Percentiles rank a stretch among this genome's conserved stretches.
Evolutionary conservation across 768 basidiomycete species (phyloP).

Genomic region (Leccinellum luteum): DNA sequence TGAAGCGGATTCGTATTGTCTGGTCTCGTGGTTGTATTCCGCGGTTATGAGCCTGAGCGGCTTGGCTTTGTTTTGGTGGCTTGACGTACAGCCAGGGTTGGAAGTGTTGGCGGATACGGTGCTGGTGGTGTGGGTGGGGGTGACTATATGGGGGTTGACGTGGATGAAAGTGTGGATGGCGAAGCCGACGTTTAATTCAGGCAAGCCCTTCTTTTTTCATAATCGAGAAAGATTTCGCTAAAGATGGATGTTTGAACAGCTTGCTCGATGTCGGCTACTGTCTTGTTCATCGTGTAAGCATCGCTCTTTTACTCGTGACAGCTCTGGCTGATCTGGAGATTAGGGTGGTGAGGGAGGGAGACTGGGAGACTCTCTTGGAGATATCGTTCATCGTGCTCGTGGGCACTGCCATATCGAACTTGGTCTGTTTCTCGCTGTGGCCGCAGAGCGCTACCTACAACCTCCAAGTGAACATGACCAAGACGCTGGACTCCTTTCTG

Average conservation of each 20-base stretch:
- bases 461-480: slow-evolving; percentile 81
- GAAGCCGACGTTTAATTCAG: slow-evolving; percentile 88
- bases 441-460: slow-evolving; percentile 79
- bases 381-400: slow-evolving; percentile 74
- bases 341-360: slow-evolving; percentile 88
- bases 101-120: slow-evolving; percentile 72
- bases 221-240: neutral
- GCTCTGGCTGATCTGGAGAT: slow-evolving; percentile 3
- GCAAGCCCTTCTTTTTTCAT: slow-evolving; percentile 33
- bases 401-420: slow-evolving; percentile 75
- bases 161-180: slow-evolving; percentile 93
- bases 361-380: slow-evolving; percentile 67
- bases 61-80: slow-evolving; percentile 77
- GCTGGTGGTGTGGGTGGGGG: slow-evolving; percentile 79
- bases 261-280: slow-evolving; percentile 81
- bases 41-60: slow-evolving; percentile 71
- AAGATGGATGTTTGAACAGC: slow-evolving; percentile 39
- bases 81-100: slow-evolving; percentile 68
- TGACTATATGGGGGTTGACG: slow-evolving; percentile 77
- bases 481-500: slow-evolving; percentile 83
- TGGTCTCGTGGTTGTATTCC: slow-evolving; percentile 67
- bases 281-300: slow-evolving; percentile 77
- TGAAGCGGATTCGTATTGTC: slow-evolving; percentile 82
- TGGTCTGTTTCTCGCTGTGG: slow-evolving; percentile 84
- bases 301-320: neutral